phyloP scores from a whole-genome alignment of 2,329 filamentous ascomycete species.

The Lasiodiplodia sp. region DNA sequence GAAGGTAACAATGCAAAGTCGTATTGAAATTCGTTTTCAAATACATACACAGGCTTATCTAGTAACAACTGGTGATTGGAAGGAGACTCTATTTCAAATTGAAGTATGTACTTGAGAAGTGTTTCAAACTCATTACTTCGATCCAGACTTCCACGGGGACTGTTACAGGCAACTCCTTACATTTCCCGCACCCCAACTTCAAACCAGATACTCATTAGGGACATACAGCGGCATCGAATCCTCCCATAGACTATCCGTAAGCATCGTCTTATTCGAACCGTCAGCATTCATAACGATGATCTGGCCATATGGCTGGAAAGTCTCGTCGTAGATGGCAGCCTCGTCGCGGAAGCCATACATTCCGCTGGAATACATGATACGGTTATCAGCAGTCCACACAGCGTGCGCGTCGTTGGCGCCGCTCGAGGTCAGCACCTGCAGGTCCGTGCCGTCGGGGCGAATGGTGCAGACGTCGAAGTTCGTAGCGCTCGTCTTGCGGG shows the following conservation, averaged over 20 bases:
- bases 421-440: slow-evolving; percentile 44
- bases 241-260: slow-evolving; percentile 36
- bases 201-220: slow-evolving; percentile 31
- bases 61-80: too few species aligned
- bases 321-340: slow-evolving; percentile 50
- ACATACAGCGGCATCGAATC: slow-evolving; percentile 35
- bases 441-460: slow-evolving; percentile 49
- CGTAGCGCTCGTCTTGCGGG: slow-evolving; percentile 43
- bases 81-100: too few species aligned
- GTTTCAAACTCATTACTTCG: too few species aligned
- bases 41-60: too few species aligned
- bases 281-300: slow-evolving; percentile 54
- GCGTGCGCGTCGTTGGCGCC: slow-evolving; percentile 55
- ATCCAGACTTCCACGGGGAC: not conserved
- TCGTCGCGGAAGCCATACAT: slow-evolving; percentile 56
- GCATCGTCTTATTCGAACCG: slow-evolving; percentile 38
- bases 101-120: too few species aligned
- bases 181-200: not conserved
- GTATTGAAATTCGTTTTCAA: too few species aligned
- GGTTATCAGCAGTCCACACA: slow-evolving; percentile 52
- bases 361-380: slow-evolving; percentile 51
- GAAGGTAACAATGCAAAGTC: not conserved
- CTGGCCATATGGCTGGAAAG: slow-evolving; percentile 56
- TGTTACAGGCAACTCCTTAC: not conserved
- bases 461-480: slow-evolving; percentile 54